Conservation (phyloP, 176 grass and related monocot species). For the Rhynchospora breviuscula region DNA sequence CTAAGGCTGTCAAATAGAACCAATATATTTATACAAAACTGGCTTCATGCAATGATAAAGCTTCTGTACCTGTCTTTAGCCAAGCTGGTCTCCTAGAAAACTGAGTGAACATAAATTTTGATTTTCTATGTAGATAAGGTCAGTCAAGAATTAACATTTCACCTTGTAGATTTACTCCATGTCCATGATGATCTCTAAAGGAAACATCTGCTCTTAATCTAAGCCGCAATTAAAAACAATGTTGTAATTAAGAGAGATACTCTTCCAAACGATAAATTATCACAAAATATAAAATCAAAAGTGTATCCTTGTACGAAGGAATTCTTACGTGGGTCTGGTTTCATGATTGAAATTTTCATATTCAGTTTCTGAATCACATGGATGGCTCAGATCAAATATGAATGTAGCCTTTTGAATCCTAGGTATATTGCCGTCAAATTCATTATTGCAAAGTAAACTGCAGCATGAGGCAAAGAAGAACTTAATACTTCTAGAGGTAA, state of each 20-base stretch:
- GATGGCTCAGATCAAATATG: conserved; percentile 42
- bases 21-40: background rate
- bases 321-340: conserved; percentile 52
- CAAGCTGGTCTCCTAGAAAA: background rate
- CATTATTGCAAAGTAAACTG: conserved; percentile 89
- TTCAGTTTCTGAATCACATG: conserved; percentile 28
- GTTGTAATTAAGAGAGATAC: background rate
- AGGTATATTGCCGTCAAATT: conserved; percentile 40
- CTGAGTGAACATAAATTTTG: background rate
- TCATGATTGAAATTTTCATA: conserved; percentile 42
- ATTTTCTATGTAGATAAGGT: background rate
- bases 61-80: background rate
- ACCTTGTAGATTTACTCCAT: conserved; percentile 56
- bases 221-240: conserved; percentile 6
- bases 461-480: conserved; percentile 15
- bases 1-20: background rate
- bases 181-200: conserved; percentile 21
- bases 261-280: background rate
- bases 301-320: background rate
- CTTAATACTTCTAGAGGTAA: background rate
- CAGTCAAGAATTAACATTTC: conserved; percentile 27
- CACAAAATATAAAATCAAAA: background rate
- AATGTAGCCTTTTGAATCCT: conserved; percentile 34
- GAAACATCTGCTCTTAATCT: conserved; percentile 24
- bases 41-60: background rate